Evolutionary conservation across 805 yeast species (phyloP).

Genomic region (Starmerella vaccinii): DNA sequence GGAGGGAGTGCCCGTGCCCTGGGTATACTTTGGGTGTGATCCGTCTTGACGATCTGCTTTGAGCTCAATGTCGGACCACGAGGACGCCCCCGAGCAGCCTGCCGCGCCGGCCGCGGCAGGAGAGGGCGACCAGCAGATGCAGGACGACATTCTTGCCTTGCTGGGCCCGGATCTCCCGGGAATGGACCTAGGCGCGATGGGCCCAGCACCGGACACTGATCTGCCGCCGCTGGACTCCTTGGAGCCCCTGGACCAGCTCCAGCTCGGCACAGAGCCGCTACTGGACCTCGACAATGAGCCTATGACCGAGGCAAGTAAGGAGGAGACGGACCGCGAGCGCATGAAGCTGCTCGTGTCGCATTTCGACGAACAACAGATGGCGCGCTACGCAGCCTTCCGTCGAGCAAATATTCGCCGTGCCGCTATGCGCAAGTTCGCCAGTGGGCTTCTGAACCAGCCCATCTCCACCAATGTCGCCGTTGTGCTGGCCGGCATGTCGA

Average conservation of each 20-base stretch:
- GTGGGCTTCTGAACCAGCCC: conserved; percentile 66
- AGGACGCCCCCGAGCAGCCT: conserved; percentile 5
- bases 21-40: too few species aligned
- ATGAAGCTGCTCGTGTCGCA: conserved; percentile 51
- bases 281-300: background rate
- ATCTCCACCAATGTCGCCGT: conserved; percentile 72
- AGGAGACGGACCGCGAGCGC: conserved; percentile 30
- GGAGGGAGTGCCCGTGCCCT: background rate
- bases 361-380: conserved; percentile 73
- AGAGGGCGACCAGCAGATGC: background rate
- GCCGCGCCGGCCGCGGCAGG: background rate
- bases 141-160: conserved; percentile 3
- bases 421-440: conserved; percentile 71
- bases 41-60: background rate
- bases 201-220: background rate
- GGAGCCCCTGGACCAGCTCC: conserved; percentile 5
- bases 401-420: conserved; percentile 64
- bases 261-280: conserved; percentile 1
- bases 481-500: conserved; percentile 75
- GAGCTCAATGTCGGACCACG: background rate
- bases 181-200: background rate
- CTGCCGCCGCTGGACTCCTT: conserved; percentile 7
- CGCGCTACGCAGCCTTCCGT: conserved; percentile 75
- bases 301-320: conserved; percentile 8
- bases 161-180: conserved; percentile 2